phyloP scores from a whole-genome alignment of 163 green algal species.

The Volvox carteri region DNA sequence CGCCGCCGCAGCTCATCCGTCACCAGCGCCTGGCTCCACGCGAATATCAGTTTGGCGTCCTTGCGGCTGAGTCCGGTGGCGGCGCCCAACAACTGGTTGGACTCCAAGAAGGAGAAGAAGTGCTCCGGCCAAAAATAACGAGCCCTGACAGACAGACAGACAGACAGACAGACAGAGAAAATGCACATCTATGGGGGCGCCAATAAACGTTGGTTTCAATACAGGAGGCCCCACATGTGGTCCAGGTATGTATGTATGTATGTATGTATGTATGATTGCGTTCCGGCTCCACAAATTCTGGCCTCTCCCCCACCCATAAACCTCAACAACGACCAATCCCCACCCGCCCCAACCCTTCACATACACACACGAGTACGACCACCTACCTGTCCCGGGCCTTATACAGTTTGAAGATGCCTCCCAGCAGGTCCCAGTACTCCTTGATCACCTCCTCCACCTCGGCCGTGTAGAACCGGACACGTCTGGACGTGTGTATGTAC shows the following conservation, averaged over 20 bases:
- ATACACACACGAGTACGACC: no score
- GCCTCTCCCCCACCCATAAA: no score
- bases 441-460: conserved; percentile 61
- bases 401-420: conserved; percentile 68
- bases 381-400: conserved; percentile 62
- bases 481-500: conserved; percentile 1
- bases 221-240: no score
- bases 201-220: no score
- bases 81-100: conserved; percentile 54
- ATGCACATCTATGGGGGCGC: no score
- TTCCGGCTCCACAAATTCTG: no score
- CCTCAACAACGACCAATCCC: no score
- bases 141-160: not conserved
- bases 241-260: not conserved
- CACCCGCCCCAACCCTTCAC: no score
- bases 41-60: conserved; percentile 64
- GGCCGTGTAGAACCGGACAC: conserved; percentile 42
- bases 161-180: not conserved
- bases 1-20: conserved; percentile 70
- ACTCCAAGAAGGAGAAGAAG: conserved; percentile 64
- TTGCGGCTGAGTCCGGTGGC: conserved; percentile 57
- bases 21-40: conserved; percentile 63
- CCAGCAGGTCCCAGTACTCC: conserved; percentile 58
- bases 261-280: not conserved
- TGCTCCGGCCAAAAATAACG: conserved; percentile 62